A percentile compares a stretch with the other conserved stretches of the same genome.
These are phyloP conservation scores for Carnegiea gigantea DNA, from an alignment of 179 eudicot species.

Conservation along the genomic window DNA sequence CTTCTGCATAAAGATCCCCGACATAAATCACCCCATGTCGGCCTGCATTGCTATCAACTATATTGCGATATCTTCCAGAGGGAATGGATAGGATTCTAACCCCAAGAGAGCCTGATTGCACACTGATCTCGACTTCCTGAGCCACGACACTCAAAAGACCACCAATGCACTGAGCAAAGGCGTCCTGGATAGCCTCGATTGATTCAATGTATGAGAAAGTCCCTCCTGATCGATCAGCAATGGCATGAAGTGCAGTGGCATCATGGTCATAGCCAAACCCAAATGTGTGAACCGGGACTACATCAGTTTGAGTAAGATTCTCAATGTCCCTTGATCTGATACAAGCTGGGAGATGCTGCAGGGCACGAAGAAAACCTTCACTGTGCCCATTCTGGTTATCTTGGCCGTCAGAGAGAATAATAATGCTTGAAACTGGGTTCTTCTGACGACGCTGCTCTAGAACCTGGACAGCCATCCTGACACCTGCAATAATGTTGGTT, in stretches of 20 bases:
- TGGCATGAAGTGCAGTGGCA: constrained; percentile 46
- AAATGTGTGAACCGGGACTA: constrained; percentile 48
- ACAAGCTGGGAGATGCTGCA: constrained; percentile 18
- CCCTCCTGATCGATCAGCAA: constrained; percentile 61
- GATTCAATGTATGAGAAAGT: constrained; percentile 59
- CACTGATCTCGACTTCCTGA: constrained; percentile 40
- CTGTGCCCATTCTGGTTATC: constrained; percentile 34
- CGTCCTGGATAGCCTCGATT: constrained; percentile 48
- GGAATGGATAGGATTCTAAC: constrained; percentile 37
- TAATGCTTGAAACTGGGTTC: constrained; percentile 59
- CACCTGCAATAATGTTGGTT: constrained; percentile 52
- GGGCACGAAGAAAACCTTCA: neutral
- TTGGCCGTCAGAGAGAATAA: constrained; percentile 56
- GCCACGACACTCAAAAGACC: constrained; percentile 60
- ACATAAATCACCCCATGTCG: constrained; percentile 30
- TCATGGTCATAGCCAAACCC: constrained; percentile 63
- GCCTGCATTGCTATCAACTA: constrained; percentile 16
- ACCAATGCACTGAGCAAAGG: constrained; percentile 67
- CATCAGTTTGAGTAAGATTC: neutral
- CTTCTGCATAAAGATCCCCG: constrained; percentile 62
- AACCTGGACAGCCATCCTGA: constrained; percentile 42
- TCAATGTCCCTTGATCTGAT: constrained; percentile 11
- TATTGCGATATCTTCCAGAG: constrained; percentile 42
- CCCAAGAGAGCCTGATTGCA: constrained; percentile 34
- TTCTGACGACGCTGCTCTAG: constrained; percentile 43